These are phyloP conservation scores for Medicago arabica DNA, from an alignment of 306 rosid species.

Conservation along the genomic window DNA sequence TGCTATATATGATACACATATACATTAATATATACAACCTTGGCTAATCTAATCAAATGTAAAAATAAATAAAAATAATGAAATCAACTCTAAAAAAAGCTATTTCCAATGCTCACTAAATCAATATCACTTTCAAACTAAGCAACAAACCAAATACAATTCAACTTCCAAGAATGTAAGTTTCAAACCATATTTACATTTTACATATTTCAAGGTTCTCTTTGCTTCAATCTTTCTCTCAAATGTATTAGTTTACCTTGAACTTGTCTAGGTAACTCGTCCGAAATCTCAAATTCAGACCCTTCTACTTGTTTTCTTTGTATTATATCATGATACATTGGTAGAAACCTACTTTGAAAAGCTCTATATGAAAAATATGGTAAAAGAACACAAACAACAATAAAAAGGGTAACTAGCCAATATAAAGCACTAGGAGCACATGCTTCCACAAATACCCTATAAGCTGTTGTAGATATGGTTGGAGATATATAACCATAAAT, in stretches of 20 bases:
- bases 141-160: conserved; percentile 43
- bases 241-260: conserved; percentile 54
- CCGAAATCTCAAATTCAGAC: conserved; percentile 43
- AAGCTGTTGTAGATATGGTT: conserved; percentile 67
- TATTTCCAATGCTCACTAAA: conserved; percentile 38
- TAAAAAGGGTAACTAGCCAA: conserved; percentile 74
- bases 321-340: conserved; percentile 80
- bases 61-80: background rate
- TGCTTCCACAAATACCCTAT: conserved; percentile 77
- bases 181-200: conserved; percentile 7
- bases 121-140: conserved; percentile 39
- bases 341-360: conserved; percentile 77
- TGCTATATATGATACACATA: background rate
- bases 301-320: conserved; percentile 60
- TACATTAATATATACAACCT: conserved; percentile 35
- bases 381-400: conserved; percentile 65
- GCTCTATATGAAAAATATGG: conserved; percentile 75
- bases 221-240: conserved; percentile 58
- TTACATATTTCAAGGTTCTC: conserved; percentile 48
- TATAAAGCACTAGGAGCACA: conserved; percentile 72
- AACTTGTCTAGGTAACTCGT: conserved; percentile 47
- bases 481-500: conserved; percentile 71
- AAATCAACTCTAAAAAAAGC: background rate
- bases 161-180: conserved; percentile 13
- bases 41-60: conserved; percentile 38